Conservation (phyloP, 2,329 filamentous ascomycete species). For the Salinomyces thailandicus region DNA sequence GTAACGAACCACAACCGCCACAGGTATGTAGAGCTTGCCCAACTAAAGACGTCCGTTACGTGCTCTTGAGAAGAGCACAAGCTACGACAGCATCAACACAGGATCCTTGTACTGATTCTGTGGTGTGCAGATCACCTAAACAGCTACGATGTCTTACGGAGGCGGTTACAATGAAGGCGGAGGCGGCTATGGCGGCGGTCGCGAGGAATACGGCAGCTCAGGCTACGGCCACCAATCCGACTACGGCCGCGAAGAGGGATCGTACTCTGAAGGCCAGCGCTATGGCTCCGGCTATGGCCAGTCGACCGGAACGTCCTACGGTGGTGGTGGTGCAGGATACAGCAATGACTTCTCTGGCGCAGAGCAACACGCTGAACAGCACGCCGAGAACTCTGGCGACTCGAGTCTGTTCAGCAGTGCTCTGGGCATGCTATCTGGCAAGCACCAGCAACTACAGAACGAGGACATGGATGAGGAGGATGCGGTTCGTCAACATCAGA, state of each 20-base stretch:
- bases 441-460: slow-evolving; percentile 40
- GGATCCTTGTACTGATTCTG: too few relatives aligned
- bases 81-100: too few relatives aligned
- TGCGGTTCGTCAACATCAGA: slow-evolving; percentile 64
- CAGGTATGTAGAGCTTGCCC: too few relatives aligned
- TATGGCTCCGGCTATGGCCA: slow-evolving; percentile 25
- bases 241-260: slow-evolving; percentile 18
- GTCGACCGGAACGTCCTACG: slow-evolving; percentile 34
- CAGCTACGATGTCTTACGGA: slow-evolving; percentile 17
- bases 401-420: slow-evolving; percentile 46
- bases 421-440: slow-evolving; percentile 44
- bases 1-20: too few relatives aligned
- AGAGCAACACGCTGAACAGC: slow-evolving; percentile 42
- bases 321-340: slow-evolving; percentile 27
- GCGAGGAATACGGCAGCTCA: slow-evolving; percentile 7
- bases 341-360: slow-evolving; percentile 46
- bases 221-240: slow-evolving; percentile 22
- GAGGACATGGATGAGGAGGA: slow-evolving; percentile 53
- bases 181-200: slow-evolving; percentile 11
- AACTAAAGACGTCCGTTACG: too few relatives aligned
- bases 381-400: slow-evolving; percentile 43
- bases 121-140: too few relatives aligned
- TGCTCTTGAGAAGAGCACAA: too few relatives aligned
- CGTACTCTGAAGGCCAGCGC: slow-evolving; percentile 18
- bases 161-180: slow-evolving; percentile 13